Evolutionary conservation across 2,329 filamentous ascomycete species (phyloP), one percentile per base, ranked within the genome.

Genomic region (Niveomyces coronatus): DNA sequence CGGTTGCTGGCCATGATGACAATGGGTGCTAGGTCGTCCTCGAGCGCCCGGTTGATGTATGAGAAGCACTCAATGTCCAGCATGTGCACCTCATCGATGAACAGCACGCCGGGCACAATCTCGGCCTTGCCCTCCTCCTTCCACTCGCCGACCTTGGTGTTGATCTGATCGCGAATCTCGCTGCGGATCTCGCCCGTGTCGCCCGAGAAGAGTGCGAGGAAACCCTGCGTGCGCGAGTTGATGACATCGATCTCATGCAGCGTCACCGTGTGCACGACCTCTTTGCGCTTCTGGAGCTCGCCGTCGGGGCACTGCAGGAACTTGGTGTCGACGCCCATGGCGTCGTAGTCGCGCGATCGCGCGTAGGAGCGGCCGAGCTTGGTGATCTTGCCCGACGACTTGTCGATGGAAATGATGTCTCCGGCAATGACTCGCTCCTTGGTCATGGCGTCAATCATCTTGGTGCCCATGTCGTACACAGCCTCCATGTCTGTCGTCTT

Each of bases 401-500:
- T 98, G 70, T 98, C 91, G 51, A 98, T 96, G 41, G 85, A 94
- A 53, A 98, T 93, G 49, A 98, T 91, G 58, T 98, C 91, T 51
- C 91, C 91, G 4, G 91, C 91, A 81, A 96, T 94, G 47, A 98
- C 86, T 53, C 93, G 89, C 68, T 98, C 91, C 65, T 96, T 96
- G 49, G 88, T 95, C 87, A 98, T 95, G 47, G 87, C 87, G 57
- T 98, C 91, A 49, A 98, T 98, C 91, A 98, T 96, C 67, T 96
- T 96, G 49, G 84, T 89, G 47, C 91, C 91, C 88, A 98, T 95
- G 55, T 98, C 91, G 66, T 96, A 98, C 48, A 98, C 85, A 10
- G 91, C 94, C 64, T 98, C 91, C 91, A 98, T 98, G 61, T 98
- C 91, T 42, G 89, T 96, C 9, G 91, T 98, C 68, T 98, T 98